A percentile compares a stretch with the other conserved stretches of the same genome.
These are phyloP conservation scores for Neurospora sp. DNA, from an alignment of 2,329 filamentous ascomycete genomes.

Conservation along the genomic window DNA sequence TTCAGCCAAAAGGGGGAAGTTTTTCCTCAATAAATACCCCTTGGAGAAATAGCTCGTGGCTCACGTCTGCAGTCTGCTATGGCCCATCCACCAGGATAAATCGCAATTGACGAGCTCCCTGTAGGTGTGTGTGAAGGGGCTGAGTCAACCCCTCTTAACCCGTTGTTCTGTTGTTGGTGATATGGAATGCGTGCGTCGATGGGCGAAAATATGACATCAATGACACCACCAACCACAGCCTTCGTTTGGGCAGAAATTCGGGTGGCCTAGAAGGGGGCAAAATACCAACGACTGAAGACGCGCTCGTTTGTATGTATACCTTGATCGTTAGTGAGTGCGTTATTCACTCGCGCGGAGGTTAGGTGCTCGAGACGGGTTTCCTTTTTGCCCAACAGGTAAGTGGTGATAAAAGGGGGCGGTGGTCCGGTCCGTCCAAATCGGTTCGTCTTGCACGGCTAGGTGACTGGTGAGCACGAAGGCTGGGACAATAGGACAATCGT, in stretches of 20 bases:
- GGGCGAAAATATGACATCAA: neutral
- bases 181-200: neutral
- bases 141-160: neutral
- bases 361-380: neutral
- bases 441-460: neutral
- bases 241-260: neutral
- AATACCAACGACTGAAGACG: neutral
- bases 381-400: neutral
- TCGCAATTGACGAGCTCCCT: neutral
- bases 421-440: neutral
- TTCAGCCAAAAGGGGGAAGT: neutral
- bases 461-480: neutral
- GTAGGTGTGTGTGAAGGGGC: neutral
- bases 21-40: neutral
- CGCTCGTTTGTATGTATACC: neutral
- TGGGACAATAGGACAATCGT: neutral
- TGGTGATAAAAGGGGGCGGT: neutral
- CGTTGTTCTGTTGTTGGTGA: neutral
- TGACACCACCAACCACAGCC: neutral
- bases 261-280: neutral
- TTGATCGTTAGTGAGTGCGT: neutral
- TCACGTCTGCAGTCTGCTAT: neutral
- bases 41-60: neutral
- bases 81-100: neutral
- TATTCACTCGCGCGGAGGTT: neutral